phyloP scores from a whole-genome alignment of 176 grass and related monocot genomes.

The Carex cristatella region DNA sequence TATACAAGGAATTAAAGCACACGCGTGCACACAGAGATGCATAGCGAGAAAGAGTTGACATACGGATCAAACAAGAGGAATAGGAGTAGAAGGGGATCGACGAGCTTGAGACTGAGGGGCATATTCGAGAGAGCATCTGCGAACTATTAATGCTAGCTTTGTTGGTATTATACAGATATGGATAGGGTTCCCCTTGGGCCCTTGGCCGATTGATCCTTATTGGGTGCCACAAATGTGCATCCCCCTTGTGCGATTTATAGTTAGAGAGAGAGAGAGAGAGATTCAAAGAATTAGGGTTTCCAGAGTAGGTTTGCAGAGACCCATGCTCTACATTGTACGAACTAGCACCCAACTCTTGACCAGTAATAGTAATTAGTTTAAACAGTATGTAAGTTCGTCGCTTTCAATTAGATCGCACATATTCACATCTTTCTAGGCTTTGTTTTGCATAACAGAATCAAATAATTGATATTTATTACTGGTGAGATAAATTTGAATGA shows the following conservation, averaged over 20 bases:
- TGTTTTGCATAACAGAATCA: not conserved
- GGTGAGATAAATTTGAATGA: not conserved
- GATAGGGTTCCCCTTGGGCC: not conserved
- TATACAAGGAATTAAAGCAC: not conserved
- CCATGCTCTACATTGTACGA: conserved; percentile 29
- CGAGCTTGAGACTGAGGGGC: not conserved
- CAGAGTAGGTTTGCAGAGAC: conserved; percentile 26
- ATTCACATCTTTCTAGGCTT: not conserved
- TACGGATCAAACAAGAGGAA: conserved; percentile 4
- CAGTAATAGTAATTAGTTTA: conserved; percentile 18
- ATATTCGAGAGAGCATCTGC: not conserved
- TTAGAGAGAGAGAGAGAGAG: conserved; percentile 14
- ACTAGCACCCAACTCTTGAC: conserved; percentile 28
- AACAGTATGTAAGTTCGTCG: not conserved
- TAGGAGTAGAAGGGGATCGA: not conserved
- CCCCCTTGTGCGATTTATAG: not conserved
- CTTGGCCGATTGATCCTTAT: too few species aligned
- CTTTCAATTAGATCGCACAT: not conserved
- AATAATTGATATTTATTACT: too few species aligned
- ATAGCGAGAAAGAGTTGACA: not conserved
- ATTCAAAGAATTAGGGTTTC: conserved; percentile 5
- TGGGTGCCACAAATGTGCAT: not conserved
- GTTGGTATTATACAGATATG: not conserved
- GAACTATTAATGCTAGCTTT: not conserved
- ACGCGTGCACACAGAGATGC: not conserved